Percentiles rank a stretch among this genome's conserved stretches.
These are phyloP conservation scores for Lithohypha guttulata DNA, from an alignment of 2,329 filamentous ascomycete species.

Conservation along the genomic window DNA sequence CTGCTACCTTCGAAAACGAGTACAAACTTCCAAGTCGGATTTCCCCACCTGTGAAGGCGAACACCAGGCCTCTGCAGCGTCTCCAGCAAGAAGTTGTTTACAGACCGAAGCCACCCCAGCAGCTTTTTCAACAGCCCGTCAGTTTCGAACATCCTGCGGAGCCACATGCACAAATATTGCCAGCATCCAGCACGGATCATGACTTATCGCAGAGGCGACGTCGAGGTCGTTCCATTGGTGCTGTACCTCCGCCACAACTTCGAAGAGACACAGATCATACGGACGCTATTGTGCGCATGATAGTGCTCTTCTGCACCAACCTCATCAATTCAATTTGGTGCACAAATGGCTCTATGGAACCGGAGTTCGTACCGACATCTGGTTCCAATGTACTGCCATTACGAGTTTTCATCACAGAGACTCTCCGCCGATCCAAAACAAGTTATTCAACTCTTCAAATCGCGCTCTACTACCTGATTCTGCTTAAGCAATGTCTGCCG, in stretches of 20 bases:
- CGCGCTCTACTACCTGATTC: constrained; percentile 86
- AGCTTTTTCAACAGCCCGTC: too few relatives aligned
- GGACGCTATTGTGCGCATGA: constrained; percentile 19
- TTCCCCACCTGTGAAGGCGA: too few relatives aligned
- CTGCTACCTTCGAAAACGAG: too few relatives aligned
- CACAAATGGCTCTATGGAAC: constrained; percentile 54
- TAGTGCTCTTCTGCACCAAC: constrained; percentile 76
- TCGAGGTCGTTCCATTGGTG: constrained; percentile 1
- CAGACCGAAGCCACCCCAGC: too few relatives aligned
- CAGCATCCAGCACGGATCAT: too few relatives aligned
- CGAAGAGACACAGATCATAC: constrained; percentile 21
- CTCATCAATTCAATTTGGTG: constrained; percentile 98
- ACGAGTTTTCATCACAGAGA: constrained; percentile 95
- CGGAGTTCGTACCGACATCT: constrained; percentile 43
- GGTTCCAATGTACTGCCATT: constrained; percentile 74
- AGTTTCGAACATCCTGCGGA: too few relatives aligned
- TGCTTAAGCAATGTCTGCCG: constrained; percentile 85
- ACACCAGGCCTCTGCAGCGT: too few relatives aligned
- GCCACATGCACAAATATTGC: too few relatives aligned
- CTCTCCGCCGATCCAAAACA: constrained; percentile 81
- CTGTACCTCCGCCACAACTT: constrained; percentile 9
- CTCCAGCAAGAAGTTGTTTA: too few relatives aligned
- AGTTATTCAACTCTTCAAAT: constrained; percentile 97
- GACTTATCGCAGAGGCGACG: background rate
- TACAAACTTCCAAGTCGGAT: too few relatives aligned